Percentiles rank a stretch among this genome's conserved stretches.
phyloP scores from a whole-genome alignment of 345 rosid genomes.

The Boechera divaricarpa region DNA sequence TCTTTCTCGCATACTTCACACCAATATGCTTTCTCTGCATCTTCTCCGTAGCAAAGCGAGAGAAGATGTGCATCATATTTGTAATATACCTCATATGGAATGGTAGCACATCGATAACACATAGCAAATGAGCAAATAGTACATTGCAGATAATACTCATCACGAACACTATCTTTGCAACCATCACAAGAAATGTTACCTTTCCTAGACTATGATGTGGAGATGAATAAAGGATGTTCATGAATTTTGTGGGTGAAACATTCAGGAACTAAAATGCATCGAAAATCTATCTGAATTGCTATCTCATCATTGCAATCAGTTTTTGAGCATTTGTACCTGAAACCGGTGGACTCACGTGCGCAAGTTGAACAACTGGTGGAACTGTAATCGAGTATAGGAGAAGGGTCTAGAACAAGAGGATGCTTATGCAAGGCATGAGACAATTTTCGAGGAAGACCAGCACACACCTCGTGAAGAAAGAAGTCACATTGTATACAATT shows the following conservation, averaged over 20 bases:
- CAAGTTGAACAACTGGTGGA: background rate
- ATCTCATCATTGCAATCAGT: background rate
- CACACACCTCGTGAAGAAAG: constrained; percentile 46
- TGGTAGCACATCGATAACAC: constrained; percentile 10
- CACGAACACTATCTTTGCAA: background rate
- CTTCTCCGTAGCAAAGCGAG: background rate
- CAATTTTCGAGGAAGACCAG: constrained; percentile 51
- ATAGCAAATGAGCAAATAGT: background rate
- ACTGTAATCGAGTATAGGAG: background rate
- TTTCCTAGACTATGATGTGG: background rate
- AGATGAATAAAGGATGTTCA: constrained; percentile 24
- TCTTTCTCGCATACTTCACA: constrained; percentile 2
- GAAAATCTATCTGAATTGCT: background rate
- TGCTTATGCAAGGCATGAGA: constrained; percentile 20
- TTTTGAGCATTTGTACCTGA: background rate
- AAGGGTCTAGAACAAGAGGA: constrained; percentile 1
- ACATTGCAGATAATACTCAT: constrained; percentile 13
- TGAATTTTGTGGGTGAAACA: constrained; percentile 12
- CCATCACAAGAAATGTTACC: background rate
- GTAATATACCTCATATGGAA: background rate
- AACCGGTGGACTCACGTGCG: background rate
- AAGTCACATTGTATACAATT: constrained; percentile 11
- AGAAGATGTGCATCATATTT: constrained; percentile 5
- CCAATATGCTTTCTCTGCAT: background rate
- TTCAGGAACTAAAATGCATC: constrained; percentile 16